Percentiles rank a stretch among this genome's conserved stretches.
These are phyloP conservation scores for Malus sylvestris DNA, from an alignment of 306 rosid species.

Conservation along the genomic window DNA sequence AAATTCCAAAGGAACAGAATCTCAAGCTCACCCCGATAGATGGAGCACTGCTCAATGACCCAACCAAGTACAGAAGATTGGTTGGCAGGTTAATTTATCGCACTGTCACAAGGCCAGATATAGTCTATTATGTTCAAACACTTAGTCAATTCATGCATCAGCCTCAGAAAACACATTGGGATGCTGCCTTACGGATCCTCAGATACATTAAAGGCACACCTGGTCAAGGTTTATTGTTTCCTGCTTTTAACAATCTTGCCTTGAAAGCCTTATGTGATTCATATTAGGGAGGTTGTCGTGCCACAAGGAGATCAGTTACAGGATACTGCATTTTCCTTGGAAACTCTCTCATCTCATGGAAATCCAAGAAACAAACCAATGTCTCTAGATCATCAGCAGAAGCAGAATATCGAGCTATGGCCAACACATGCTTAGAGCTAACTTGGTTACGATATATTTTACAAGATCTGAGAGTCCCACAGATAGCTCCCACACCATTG, in stretches of 20 bases:
- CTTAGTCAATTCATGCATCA: conserved; percentile 9
- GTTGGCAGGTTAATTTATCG: not conserved
- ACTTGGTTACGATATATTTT: conserved; percentile 1
- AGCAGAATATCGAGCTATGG: not conserved
- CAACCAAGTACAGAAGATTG: not conserved
- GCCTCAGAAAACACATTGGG: not conserved
- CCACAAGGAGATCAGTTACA: not conserved
- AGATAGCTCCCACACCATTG: not conserved
- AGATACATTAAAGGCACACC: not conserved
- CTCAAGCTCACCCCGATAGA: not conserved
- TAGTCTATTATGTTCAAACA: not conserved
- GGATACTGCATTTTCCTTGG: not conserved
- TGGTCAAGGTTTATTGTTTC: not conserved
- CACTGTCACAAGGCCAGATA: not conserved
- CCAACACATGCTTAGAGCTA: not conserved
- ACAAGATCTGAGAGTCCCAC: not conserved
- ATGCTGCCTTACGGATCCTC: not conserved
- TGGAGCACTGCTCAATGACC: conserved; percentile 5
- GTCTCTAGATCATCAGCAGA: no score
- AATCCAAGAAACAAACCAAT: not conserved
- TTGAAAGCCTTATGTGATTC: not conserved
- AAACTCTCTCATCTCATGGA: not conserved
- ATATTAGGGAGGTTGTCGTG: not conserved
- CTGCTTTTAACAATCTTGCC: not conserved
- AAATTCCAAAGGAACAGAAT: not conserved